Percentiles rank a stretch among this genome's conserved stretches.
phyloP scores from a whole-genome alignment of 2,329 filamentous ascomycete genomes.

The Zarea fungicola region DNA sequence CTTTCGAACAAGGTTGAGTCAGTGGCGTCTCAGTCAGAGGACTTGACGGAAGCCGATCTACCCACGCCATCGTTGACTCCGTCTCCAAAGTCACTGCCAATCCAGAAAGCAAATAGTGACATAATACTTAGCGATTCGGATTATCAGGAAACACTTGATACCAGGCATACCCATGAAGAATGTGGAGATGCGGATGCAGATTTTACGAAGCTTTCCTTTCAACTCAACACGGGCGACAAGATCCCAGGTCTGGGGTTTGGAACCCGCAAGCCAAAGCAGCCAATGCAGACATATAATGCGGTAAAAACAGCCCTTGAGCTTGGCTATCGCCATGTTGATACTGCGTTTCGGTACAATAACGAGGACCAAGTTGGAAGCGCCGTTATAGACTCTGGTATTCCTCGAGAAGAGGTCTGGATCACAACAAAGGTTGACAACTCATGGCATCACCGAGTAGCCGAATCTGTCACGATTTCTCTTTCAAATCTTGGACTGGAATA shows the following conservation, averaged over 20 bases:
- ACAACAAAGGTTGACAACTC: conserved; percentile 11
- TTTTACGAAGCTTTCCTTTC: background rate
- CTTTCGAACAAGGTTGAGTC: background rate
- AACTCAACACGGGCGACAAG: background rate
- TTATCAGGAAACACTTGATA: too few species aligned
- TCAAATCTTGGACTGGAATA: background rate
- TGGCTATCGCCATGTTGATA: conserved; percentile 9
- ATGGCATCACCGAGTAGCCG: conserved; percentile 8
- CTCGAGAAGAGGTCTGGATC: conserved; percentile 1
- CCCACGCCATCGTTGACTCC: too few species aligned
- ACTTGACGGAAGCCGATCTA: too few species aligned
- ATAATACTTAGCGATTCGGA: too few species aligned
- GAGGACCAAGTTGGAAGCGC: conserved; percentile 8
- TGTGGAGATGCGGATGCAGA: background rate
- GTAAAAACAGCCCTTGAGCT: background rate
- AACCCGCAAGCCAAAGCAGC: conserved; percentile 1
- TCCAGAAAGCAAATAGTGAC: too few species aligned
- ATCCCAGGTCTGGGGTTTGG: conserved; percentile 8
- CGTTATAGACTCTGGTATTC: conserved; percentile 4
- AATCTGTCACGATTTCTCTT: conserved; percentile 5
- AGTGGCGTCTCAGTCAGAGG: too few species aligned
- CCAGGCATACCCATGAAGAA: too few species aligned
- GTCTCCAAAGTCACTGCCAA: too few species aligned
- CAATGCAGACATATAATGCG: background rate
- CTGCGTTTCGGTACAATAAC: conserved; percentile 9